Evolutionary conservation across 2,329 filamentous ascomycete species (phyloP).

Genomic region (Arthrobotrys megalospora): DNA sequence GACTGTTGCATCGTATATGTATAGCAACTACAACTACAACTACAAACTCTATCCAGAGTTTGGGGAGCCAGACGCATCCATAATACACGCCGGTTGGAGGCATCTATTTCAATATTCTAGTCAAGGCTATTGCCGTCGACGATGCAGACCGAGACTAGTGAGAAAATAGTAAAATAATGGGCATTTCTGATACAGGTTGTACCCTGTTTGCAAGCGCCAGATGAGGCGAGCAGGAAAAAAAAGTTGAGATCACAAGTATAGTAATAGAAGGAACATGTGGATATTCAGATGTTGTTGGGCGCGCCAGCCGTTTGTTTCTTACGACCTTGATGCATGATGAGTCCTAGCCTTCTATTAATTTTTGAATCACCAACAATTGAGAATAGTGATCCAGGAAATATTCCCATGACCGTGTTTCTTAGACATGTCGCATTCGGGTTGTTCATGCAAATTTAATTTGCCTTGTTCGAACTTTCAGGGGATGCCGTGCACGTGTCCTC

Average conservation of each 20-base stretch:
- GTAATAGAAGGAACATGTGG: background rate
- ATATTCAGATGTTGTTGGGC: background rate
- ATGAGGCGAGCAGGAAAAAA: background rate
- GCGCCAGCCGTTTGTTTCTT: background rate
- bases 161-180: background rate
- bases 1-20: slow-evolving; percentile 12
- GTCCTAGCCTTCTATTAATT: slow-evolving; percentile 6
- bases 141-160: background rate
- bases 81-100: background rate
- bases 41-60: slow-evolving; percentile 8
- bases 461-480: background rate
- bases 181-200: background rate
- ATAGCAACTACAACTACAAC: background rate
- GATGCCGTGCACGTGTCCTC: background rate
- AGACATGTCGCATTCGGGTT: background rate
- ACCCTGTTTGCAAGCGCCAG: slow-evolving; percentile 13
- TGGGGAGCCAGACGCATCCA: slow-evolving; percentile 4
- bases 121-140: background rate
- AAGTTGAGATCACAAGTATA: background rate
- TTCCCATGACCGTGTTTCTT: background rate
- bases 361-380: slow-evolving; percentile 10
- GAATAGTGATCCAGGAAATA: background rate
- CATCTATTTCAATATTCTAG: background rate
- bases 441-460: background rate
- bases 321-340: background rate